phyloP scores from a whole-genome alignment of 1,284 basidiomycete species.

The Puccinia polysora region DNA sequence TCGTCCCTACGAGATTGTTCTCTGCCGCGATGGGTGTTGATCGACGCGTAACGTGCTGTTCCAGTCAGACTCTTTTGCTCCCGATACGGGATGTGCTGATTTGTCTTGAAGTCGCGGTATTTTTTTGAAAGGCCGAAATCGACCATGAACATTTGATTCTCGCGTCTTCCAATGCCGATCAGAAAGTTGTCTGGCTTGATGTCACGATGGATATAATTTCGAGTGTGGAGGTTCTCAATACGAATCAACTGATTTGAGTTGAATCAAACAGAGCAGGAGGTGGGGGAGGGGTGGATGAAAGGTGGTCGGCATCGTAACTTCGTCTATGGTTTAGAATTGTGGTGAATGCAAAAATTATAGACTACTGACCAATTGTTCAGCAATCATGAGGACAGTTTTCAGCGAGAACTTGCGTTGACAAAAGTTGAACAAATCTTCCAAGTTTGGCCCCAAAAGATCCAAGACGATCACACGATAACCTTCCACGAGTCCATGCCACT shows the following conservation, averaged over 20 bases:
- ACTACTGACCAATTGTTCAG: slow-evolving; percentile 80
- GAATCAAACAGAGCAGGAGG: neutral
- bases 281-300: neutral
- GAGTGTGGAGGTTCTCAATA: slow-evolving; percentile 98
- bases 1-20: slow-evolving; percentile 95
- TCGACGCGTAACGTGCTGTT: slow-evolving; percentile 97
- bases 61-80: slow-evolving; percentile 99
- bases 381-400: slow-evolving; percentile 93
- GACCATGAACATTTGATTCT: slow-evolving; percentile 98
- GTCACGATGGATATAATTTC: slow-evolving; percentile 99
- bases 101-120: slow-evolving; percentile 98
- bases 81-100: slow-evolving; percentile 97
- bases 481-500: slow-evolving; percentile 98
- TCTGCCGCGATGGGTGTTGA: slow-evolving; percentile 97
- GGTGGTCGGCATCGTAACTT: no score
- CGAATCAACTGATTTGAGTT: slow-evolving; percentile 72
- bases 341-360: no score
- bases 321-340: no score
- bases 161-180: slow-evolving; percentile 99
- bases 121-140: slow-evolving; percentile 99
- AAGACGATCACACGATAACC: slow-evolving; percentile 99
- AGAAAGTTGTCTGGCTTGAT: slow-evolving; percentile 99
- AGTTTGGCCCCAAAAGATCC: slow-evolving; percentile 91
- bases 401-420: slow-evolving; percentile 97
- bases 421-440: slow-evolving; percentile 87